A percentile compares a stretch with the other conserved stretches of the same genome.
phyloP scores from a whole-genome alignment of 176 grass and related monocot species.

The Eremochloa ophiuroides region DNA sequence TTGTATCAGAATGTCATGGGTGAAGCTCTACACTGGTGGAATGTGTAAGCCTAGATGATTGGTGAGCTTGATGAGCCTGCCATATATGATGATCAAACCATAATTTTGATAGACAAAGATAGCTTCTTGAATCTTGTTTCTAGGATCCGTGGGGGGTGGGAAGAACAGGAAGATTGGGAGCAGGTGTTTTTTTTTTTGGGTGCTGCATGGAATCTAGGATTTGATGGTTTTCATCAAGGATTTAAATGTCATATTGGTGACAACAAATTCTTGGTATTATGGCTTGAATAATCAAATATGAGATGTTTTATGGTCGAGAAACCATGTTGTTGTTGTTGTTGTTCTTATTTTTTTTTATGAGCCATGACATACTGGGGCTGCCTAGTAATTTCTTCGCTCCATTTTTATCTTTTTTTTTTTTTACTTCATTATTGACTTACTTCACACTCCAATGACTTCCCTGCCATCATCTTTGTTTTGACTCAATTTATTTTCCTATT shows the following conservation, averaged over 20 bases:
- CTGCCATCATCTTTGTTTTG: neutral
- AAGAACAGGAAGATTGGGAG: neutral
- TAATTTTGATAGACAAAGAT: neutral
- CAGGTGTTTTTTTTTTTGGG: neutral
- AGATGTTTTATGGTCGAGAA: neutral
- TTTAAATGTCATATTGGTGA: neutral
- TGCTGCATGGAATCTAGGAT: neutral
- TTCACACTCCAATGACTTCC: neutral
- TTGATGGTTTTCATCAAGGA: neutral
- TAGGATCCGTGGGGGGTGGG: neutral
- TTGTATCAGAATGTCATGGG: neutral
- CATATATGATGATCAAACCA: neutral
- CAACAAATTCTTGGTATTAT: neutral
- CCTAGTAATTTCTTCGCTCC: neutral
- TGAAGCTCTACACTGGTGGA: neutral
- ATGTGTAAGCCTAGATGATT: neutral
- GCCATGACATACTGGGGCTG: neutral
- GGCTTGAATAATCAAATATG: neutral
- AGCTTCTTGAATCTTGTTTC: neutral
- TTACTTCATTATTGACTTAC: neutral
- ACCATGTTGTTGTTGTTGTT: neutral
- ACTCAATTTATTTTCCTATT: conserved; percentile 12
- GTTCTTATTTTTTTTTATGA: neutral
- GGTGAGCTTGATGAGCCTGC: neutral
- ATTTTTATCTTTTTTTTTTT: neutral